These are phyloP conservation scores for Dissophora globulifera DNA, from an alignment of 192 early-diverging fungal species.

Conservation along the genomic window DNA sequence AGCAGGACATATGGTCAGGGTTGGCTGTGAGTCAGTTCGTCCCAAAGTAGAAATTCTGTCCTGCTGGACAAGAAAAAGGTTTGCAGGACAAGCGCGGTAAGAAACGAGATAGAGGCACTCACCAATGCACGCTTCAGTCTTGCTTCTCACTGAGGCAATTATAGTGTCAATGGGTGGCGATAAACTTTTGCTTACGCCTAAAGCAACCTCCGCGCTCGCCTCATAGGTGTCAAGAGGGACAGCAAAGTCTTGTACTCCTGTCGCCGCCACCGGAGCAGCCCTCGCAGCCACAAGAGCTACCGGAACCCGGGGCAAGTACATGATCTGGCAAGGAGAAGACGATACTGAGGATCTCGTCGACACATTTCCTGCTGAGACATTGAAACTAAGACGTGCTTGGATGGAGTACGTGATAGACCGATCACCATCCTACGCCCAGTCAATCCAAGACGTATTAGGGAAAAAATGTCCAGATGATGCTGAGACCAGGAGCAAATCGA, in stretches of 20 bases:
- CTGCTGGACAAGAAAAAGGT: conserved; percentile 8
- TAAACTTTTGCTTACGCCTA: no score
- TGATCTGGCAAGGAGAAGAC: conserved; percentile 7
- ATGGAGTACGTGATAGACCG: conserved; percentile 22
- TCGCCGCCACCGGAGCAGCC: neutral
- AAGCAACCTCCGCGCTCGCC: conserved; percentile 3
- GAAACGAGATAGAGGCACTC: neutral
- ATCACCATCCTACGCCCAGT: conserved; percentile 10
- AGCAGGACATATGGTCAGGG: no score
- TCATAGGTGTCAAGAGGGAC: no score
- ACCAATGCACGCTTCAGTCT: conserved; percentile 22
- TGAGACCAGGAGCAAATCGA: no score
- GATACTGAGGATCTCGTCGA: conserved; percentile 7
- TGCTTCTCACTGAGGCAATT: conserved; percentile 26
- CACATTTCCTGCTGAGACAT: neutral
- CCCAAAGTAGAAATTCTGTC: conserved; percentile 27
- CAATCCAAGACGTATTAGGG: neutral
- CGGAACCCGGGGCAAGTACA: conserved; percentile 33
- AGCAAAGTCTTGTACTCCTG: no score
- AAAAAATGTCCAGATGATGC: conserved; percentile 11
- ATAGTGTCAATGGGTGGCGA: neutral
- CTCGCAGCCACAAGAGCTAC: neutral
- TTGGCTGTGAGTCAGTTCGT: no score
- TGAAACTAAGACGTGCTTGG: conserved; percentile 10
- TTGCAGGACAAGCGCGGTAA: neutral